Evolutionary conservation across 768 basidiomycete species (phyloP), one percentile per base, ranked within the genome.

Genomic region (Mycena haematopus): DNA sequence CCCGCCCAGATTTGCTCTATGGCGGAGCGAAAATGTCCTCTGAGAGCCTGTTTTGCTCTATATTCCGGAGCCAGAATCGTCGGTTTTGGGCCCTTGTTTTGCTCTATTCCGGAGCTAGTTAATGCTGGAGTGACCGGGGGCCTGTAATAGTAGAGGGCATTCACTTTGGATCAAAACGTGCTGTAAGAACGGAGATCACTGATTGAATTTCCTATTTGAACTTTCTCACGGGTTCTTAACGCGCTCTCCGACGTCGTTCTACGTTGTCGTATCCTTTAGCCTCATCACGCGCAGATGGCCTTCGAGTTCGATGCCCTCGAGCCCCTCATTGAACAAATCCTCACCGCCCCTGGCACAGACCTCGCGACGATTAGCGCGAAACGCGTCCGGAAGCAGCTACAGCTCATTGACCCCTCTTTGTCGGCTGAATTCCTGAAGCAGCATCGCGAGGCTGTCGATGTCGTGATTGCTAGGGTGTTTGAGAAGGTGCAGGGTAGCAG

Each of bases 281-380:
- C 36, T 17, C 22, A 62, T 67, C 64, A 64, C 53, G 56, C 59
- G 38, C 53, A 66, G 58, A 89, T 89, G 87, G 70, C 71, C 62
- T 79, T 84, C 70, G 81, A 88, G 71, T 77, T 86, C 50, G 69
- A 72, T 62, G 75, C 80, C 60, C 81, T 92, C 66, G 84, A 87
- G 74, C 80, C 83, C 14, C 81, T 78, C 62, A 89, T 95, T 71
- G 81, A 80, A 66, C 77, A 80, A 61, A 92, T 95, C 73, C 85
- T 95, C 54, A 81, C 85, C 31, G 88, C 89, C 21, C 93, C 93
- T 3, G 88, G 86, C 50, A 89, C 85, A 50, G 90, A 95, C 80
- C 82, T 95, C 69, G 64, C 80, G 49, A 90, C 89, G 49, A 92
- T 95, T 75, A 91, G 88, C 72, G 95, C 94, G 49, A 96, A 93